Conservation (phyloP, 345 rosid genomes). For the Aegle marmelos region DNA sequence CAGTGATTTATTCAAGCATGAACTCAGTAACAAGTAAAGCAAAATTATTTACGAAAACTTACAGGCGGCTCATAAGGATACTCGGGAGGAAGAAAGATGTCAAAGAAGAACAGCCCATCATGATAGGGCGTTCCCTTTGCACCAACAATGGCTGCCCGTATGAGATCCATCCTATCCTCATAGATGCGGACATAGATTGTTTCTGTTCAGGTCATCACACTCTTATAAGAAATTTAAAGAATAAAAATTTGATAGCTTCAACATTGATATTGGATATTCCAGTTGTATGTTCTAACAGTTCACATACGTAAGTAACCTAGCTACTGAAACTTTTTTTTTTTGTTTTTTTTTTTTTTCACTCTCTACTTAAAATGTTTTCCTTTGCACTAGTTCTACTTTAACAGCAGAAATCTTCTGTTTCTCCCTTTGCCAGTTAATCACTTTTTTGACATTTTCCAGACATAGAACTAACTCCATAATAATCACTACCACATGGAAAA, state of each 20-base stretch:
- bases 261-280: not conserved
- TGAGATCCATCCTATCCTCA: slow-evolving; percentile 86
- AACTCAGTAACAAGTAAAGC: slow-evolving; percentile 2
- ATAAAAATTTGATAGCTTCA: not conserved
- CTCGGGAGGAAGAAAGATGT: slow-evolving; percentile 75
- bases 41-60: slow-evolving; percentile 30
- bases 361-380: not conserved
- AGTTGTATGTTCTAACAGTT: not conserved
- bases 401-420: not conserved
- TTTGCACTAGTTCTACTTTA: not conserved
- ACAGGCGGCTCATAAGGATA: slow-evolving; percentile 94
- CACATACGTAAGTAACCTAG: not conserved
- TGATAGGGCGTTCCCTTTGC: slow-evolving; percentile 90
- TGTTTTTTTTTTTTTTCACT: too few species aligned
- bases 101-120: slow-evolving; percentile 91
- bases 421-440: not conserved
- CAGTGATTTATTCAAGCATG: slow-evolving; percentile 1
- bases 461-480: too few species aligned
- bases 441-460: not conserved
- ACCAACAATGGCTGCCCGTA: slow-evolving; percentile 82
- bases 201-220: slow-evolving; percentile 39
- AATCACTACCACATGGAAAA: not conserved
- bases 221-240: not conserved
- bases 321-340: not conserved
- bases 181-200: slow-evolving; percentile 73